Base-by-base conservation (phyloP, 2,329 filamentous ascomycete species). In the Diplodia intermedia region DNA sequence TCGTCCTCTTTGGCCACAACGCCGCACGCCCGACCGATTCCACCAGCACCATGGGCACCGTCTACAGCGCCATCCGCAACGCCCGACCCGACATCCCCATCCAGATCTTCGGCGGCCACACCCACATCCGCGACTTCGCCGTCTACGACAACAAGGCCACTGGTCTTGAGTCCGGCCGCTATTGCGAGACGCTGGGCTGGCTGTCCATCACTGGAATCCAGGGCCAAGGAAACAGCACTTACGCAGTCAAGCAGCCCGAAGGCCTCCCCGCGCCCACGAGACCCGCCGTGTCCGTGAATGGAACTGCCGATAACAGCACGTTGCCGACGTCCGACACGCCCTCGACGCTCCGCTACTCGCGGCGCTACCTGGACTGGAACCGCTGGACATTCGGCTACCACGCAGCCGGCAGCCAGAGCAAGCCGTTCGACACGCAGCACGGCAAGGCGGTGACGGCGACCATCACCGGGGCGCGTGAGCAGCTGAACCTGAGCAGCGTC, bases 151-250 rank as follows among this genome's bases (percentile, higher is more conserved):
- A 86, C 67, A 84, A 83, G 71, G 84, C 86, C 6, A 88, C 88
- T 4, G 88, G 83, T 0, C 80, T 90, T 9, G 88, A 89, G 71
- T 86, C 88, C 73, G 74, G 87, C 6, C 83, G 87, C 65, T 91
- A 90, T 76, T 90, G 88, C 74, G 89, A 91, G 78, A 90, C 88
- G 1, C 80, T 90, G 0, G 89, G 89, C 29, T 91, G 87, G 86
- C 75, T 90, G 26, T 85, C 87, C n/a, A 85, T 90, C 78, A 84
- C 83, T 61, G 88, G 88, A 18, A 85, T 90, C 71, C 75, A 84
- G 65, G 79, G 78, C n/a, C 43, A 55, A 18, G 47, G 43, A 7
- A 55, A 65, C 0, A 77, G 75, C 40, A 82, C 81, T 65, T 84
- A 82, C 74, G 80, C 79, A 40, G 71, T 72, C 4, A 71, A 69